Conservation (phyloP, 176 grass and related monocot species). For the Juncus inflexus region DNA sequence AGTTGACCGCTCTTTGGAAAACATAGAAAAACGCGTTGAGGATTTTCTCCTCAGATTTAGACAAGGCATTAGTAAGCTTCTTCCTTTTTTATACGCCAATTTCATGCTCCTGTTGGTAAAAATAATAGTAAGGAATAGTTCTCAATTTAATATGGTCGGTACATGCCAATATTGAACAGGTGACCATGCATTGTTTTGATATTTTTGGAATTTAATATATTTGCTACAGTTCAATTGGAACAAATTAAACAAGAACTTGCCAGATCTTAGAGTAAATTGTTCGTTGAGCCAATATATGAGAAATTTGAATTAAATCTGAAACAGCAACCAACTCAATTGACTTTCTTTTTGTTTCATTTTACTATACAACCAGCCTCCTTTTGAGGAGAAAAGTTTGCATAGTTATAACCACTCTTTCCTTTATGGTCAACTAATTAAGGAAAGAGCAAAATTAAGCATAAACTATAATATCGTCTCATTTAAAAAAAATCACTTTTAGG, state of each 20-base stretch:
- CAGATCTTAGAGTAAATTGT: not conserved
- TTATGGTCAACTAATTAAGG: constrained; percentile 26
- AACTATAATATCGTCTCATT: not conserved
- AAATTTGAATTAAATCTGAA: constrained; percentile 8
- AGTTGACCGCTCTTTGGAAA: constrained; percentile 27
- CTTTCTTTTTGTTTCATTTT: not conserved
- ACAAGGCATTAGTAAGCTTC: constrained; percentile 16
- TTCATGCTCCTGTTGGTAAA: constrained; percentile 19
- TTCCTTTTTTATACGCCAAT: constrained; percentile 16
- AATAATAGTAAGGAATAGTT: not conserved
- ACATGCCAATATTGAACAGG: no score
- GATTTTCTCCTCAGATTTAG: constrained; percentile 23
- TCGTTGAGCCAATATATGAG: not conserved
- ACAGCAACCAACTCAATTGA: constrained; percentile 18
- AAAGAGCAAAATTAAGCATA: constrained; percentile 7
- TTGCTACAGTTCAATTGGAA: constrained; percentile 7
- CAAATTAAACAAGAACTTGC: not conserved
- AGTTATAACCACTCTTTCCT: not conserved
- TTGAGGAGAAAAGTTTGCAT: constrained; percentile 2
- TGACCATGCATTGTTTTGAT: no score
- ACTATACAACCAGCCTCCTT: not conserved
- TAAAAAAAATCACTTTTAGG: not conserved
- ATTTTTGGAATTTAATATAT: not conserved
- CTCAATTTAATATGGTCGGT: no score
- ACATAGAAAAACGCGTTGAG: constrained; percentile 22